Evolutionary conservation across 257 asterid species (phyloP).

Genomic region (Nicotiana obtusifolia): DNA sequence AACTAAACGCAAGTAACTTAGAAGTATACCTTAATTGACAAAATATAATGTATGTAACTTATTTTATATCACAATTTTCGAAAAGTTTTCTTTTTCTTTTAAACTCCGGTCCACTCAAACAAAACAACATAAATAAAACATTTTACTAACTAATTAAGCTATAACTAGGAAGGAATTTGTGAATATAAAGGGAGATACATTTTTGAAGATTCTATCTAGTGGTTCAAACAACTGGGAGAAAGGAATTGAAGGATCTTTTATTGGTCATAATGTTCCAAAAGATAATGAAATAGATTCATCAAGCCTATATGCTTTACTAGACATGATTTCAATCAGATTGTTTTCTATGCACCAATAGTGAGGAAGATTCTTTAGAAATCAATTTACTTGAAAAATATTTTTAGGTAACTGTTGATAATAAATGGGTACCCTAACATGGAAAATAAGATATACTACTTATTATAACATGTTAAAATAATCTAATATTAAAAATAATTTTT

Average conservation of each 20-base stretch:
- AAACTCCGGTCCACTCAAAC: too few species aligned
- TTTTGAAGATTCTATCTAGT: background rate
- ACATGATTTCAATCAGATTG: background rate
- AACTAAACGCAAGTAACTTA: too few species aligned
- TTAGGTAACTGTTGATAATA: background rate
- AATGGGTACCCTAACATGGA: background rate
- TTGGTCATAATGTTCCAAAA: conserved; percentile 7
- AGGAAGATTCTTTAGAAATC: background rate
- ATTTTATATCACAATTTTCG: too few species aligned
- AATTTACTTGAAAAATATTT: background rate
- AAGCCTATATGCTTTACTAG: background rate
- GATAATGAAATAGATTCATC: conserved; percentile 11
- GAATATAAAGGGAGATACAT: background rate
- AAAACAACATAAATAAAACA: too few species aligned
- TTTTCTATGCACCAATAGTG: too few species aligned
- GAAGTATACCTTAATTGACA: too few species aligned
- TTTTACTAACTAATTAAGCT: background rate
- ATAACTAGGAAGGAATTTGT: background rate
- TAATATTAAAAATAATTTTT: too few species aligned
- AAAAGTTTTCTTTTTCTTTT: too few species aligned
- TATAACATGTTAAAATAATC: background rate
- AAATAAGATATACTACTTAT: background rate
- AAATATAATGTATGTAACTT: too few species aligned
- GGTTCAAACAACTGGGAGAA: background rate
- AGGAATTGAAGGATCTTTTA: conserved; percentile 3